phyloP scores from a whole-genome alignment of 108 stramenopile genomes.

The Cyclotella choctawhatcheeana region DNA sequence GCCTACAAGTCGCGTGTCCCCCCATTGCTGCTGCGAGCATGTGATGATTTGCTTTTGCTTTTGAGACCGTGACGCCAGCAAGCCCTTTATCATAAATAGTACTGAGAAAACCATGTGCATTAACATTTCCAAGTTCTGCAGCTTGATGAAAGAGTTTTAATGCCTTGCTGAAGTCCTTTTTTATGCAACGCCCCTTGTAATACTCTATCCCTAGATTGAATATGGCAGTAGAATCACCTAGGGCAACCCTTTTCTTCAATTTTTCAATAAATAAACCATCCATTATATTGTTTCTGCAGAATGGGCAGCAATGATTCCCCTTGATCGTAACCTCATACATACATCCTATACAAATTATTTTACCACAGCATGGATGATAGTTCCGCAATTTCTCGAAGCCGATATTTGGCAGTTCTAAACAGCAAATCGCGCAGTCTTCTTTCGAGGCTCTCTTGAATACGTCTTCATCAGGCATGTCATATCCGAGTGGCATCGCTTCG shows the following conservation, averaged over 20 bases:
- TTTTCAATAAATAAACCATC: not conserved
- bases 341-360: not conserved
- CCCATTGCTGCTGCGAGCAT: not conserved
- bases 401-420: not conserved
- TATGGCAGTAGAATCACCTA: not conserved
- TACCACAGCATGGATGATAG: not conserved
- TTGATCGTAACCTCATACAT: not conserved
- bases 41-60: not conserved
- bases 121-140: not conserved
- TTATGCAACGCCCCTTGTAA: not conserved
- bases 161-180: not conserved
- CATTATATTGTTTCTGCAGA: not conserved
- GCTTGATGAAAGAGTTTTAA: not conserved
- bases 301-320: not conserved
- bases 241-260: not conserved
- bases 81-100: not conserved
- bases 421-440: not conserved
- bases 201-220: not conserved
- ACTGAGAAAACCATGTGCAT: not conserved
- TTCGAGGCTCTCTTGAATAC: not conserved
- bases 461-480: conserved; percentile 4
- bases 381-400: not conserved
- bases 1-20: not conserved
- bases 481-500: too few relatives aligned
- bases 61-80: not conserved